phyloP scores from a whole-genome alignment of 2,329 filamentous ascomycete genomes.

The Aspergillus hortae region DNA sequence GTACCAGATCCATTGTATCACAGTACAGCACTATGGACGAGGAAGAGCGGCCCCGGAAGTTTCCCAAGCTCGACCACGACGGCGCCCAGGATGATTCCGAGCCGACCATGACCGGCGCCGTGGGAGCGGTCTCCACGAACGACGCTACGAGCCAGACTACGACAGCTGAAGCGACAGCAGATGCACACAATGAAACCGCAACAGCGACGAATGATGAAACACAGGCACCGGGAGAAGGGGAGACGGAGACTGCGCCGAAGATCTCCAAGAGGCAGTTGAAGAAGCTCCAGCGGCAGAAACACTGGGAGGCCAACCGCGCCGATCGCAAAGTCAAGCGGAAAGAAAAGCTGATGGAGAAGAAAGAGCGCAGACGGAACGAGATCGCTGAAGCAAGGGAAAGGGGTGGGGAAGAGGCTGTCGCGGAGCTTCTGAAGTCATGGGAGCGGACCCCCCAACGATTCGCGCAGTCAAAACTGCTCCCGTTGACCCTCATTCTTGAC shows the following conservation, averaged over 20 bases:
- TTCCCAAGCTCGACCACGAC: slow-evolving; percentile 50
- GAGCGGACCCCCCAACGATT: slow-evolving; percentile 22
- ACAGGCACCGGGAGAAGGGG: not conserved
- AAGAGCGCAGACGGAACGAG: slow-evolving; percentile 45
- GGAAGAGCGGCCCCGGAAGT: slow-evolving; percentile 54
- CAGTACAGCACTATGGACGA: slow-evolving; percentile 44
- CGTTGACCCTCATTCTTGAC: slow-evolving; percentile 79
- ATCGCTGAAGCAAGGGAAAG: slow-evolving; percentile 33
- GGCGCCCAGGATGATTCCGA: slow-evolving; percentile 21
- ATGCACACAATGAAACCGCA: slow-evolving; percentile 1
- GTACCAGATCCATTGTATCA: not conserved
- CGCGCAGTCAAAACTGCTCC: slow-evolving; percentile 55
- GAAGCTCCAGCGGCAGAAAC: slow-evolving; percentile 66
- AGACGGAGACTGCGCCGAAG: slow-evolving; percentile 16
- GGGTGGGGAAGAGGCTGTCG: slow-evolving; percentile 22
- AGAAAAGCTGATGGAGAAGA: slow-evolving; percentile 53
- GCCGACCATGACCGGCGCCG: slow-evolving; percentile 30
- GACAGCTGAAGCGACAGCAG: not conserved
- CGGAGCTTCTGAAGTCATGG: slow-evolving; percentile 25
- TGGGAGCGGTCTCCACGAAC: slow-evolving; percentile 9
- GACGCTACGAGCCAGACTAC: slow-evolving; percentile 1
- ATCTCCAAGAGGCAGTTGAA: slow-evolving; percentile 87
- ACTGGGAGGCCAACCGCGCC: slow-evolving; percentile 71
- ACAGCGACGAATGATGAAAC: slow-evolving; percentile 6
- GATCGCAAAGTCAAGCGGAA: slow-evolving; percentile 57